These are phyloP conservation scores for Diddensiella transvaalensis DNA, from an alignment of 805 yeast species.

Conservation along the genomic window DNA sequence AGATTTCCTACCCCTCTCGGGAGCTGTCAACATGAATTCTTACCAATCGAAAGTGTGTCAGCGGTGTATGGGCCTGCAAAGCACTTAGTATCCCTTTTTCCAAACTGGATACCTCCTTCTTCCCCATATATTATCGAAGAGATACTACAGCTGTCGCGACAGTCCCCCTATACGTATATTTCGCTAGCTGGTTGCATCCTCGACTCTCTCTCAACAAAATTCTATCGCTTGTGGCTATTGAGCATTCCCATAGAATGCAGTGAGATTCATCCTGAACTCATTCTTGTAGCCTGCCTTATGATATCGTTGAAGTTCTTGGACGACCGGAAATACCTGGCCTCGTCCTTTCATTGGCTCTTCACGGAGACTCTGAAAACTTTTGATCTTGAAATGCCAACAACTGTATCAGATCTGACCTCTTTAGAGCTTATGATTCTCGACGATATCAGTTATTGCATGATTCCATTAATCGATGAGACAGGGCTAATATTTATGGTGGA, in stretches of 20 bases:
- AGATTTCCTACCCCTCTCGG: not conserved
- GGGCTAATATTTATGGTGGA: slow-evolving; percentile 6
- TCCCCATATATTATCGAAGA: slow-evolving; percentile 9
- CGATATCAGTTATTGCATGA: slow-evolving; percentile 14
- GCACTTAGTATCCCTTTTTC: slow-evolving; percentile 12
- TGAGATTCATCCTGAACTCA: slow-evolving; percentile 15
- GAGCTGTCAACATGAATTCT: not conserved
- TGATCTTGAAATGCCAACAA: slow-evolving; percentile 1
- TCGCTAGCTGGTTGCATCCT: slow-evolving; percentile 12
- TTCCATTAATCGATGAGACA: slow-evolving; percentile 5
- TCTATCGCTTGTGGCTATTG: slow-evolving; percentile 16
- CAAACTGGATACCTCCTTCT: slow-evolving; percentile 4
- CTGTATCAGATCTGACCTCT: slow-evolving; percentile 4
- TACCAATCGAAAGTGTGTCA: not conserved
- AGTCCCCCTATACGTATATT: slow-evolving; percentile 5
- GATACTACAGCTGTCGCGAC: slow-evolving; percentile 2
- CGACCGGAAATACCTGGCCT: slow-evolving; percentile 11
- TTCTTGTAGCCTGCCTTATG: slow-evolving; percentile 14
- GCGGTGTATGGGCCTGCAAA: slow-evolving; percentile 8
- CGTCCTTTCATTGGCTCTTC: slow-evolving; percentile 4
- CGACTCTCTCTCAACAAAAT: slow-evolving; percentile 17
- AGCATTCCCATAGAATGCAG: slow-evolving; percentile 14
- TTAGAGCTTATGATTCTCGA: slow-evolving; percentile 13
- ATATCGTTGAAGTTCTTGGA: slow-evolving; percentile 19
- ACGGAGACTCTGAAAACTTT: slow-evolving; percentile 6